Conservation (phyloP, 2,329 filamentous ascomycete genomes). For the Colletotrichum musae region DNA sequence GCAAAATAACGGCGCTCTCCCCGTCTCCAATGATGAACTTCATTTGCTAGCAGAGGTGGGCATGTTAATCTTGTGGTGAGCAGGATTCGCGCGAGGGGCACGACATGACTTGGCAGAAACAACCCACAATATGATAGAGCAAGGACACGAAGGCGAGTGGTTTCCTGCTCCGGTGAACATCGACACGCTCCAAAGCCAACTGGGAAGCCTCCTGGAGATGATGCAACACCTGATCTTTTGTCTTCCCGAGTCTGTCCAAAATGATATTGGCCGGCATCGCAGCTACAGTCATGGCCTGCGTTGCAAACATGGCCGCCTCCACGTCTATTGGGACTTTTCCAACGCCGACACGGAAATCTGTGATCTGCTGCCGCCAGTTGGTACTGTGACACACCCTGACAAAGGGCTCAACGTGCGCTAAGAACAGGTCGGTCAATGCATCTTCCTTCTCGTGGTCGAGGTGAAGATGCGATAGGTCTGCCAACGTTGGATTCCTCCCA, state of each 20-base stretch:
- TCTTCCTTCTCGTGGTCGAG: constrained; percentile 36
- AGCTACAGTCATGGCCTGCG: constrained; percentile 38
- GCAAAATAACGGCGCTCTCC: constrained; percentile 27
- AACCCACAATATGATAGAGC: constrained; percentile 35
- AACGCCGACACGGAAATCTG: constrained; percentile 36
- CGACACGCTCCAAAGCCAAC: constrained; percentile 32
- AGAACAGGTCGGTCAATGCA: constrained; percentile 32
- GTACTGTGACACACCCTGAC: constrained; percentile 27
- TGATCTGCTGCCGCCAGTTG: constrained; percentile 38
- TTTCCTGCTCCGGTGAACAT: constrained; percentile 35
- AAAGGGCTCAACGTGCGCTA: constrained; percentile 33
- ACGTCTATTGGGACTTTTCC: constrained; percentile 30
- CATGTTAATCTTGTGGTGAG: background rate
- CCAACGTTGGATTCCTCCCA: constrained; percentile 17
- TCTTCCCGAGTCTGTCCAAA: constrained; percentile 19
- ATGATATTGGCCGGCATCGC: constrained; percentile 26
- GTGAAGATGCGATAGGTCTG: constrained; percentile 31
- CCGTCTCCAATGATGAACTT: constrained; percentile 34
- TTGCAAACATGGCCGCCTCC: constrained; percentile 33
- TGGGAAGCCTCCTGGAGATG: constrained; percentile 32
- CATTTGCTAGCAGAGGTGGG: constrained; percentile 21
- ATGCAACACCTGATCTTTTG: constrained; percentile 21
- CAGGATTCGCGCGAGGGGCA: background rate
- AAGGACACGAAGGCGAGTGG: constrained; percentile 27
- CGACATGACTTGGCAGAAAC: background rate